phyloP scores from a whole-genome alignment of 768 basidiomycete species.

The Phanerochaete sordida region DNA sequence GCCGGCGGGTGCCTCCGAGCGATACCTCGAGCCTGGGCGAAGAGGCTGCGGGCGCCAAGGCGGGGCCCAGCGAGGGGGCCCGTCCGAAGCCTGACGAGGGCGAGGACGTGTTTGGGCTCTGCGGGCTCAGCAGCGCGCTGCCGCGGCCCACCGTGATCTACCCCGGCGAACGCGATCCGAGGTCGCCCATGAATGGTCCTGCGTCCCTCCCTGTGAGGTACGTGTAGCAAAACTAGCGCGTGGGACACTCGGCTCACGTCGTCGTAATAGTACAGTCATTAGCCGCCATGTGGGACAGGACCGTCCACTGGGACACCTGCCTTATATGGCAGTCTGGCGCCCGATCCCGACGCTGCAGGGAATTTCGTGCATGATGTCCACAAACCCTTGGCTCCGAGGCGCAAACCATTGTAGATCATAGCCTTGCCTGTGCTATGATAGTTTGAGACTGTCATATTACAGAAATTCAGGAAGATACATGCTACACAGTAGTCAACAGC shows the following conservation, averaged over 20 bases:
- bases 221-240: too few relatives aligned
- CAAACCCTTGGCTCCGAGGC: too few relatives aligned
- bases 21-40: not conserved
- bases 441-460: too few relatives aligned
- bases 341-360: too few relatives aligned
- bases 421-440: too few relatives aligned
- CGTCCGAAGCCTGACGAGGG: not conserved
- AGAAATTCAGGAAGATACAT: too few relatives aligned
- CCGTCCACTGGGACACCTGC: not conserved
- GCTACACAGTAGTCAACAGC: too few relatives aligned
- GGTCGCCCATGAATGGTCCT: not conserved
- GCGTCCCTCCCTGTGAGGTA: not conserved
- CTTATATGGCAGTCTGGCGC: too few relatives aligned
- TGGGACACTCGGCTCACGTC: too few relatives aligned
- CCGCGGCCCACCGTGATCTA: not conserved
- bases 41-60: not conserved
- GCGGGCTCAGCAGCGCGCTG: not conserved
- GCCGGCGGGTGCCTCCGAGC: not conserved
- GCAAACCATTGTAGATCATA: too few relatives aligned
- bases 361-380: too few relatives aligned
- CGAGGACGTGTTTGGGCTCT: not conserved
- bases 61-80: not conserved
- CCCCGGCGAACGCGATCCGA: not conserved
- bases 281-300: not conserved
- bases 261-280: too few relatives aligned